These are phyloP conservation scores for Candida mattraensis DNA, from an alignment of 805 yeast genomes.

Conservation along the genomic window DNA sequence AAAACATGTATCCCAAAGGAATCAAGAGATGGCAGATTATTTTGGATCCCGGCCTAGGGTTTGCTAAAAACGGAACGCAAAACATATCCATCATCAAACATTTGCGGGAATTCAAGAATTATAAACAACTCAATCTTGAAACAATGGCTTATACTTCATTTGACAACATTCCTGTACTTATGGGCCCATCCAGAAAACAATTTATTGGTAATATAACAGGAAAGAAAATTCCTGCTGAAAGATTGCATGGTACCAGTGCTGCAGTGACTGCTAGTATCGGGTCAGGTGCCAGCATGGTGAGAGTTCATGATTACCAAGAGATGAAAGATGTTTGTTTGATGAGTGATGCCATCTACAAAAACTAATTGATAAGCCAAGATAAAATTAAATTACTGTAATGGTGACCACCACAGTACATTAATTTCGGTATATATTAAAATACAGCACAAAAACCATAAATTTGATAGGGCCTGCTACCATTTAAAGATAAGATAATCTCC, in stretches of 20 bases:
- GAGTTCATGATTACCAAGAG: slow-evolving; percentile 82
- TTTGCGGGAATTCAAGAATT: slow-evolving; percentile 46
- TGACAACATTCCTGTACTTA: slow-evolving; percentile 60
- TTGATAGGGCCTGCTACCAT: neutral
- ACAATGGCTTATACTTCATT: slow-evolving; percentile 40
- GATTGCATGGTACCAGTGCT: slow-evolving; percentile 77
- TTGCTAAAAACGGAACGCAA: slow-evolving; percentile 79
- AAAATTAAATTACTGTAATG: too few species aligned
- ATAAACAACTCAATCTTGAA: slow-evolving; percentile 29
- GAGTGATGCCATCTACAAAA: slow-evolving; percentile 75
- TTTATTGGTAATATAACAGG: slow-evolving; percentile 78
- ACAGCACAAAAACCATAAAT: neutral
- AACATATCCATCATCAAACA: slow-evolving; percentile 65
- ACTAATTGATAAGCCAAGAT: too few species aligned
- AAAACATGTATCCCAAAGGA: slow-evolving; percentile 58
- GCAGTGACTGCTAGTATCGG: slow-evolving; percentile 71
- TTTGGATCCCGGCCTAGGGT: slow-evolving; percentile 94
- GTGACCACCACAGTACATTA: neutral
- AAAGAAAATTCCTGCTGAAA: slow-evolving; percentile 52
- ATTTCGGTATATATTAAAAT: neutral
- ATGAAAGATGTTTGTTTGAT: slow-evolving; percentile 52
- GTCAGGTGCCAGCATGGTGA: slow-evolving; percentile 72
- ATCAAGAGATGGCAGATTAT: slow-evolving; percentile 88
- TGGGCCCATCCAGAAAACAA: slow-evolving; percentile 88
- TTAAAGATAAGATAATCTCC: neutral